A percentile compares a stretch with the other conserved stretches of the same genome.
phyloP scores from a whole-genome alignment of 140 eudicot genomes.

The Flaveria floridana region DNA sequence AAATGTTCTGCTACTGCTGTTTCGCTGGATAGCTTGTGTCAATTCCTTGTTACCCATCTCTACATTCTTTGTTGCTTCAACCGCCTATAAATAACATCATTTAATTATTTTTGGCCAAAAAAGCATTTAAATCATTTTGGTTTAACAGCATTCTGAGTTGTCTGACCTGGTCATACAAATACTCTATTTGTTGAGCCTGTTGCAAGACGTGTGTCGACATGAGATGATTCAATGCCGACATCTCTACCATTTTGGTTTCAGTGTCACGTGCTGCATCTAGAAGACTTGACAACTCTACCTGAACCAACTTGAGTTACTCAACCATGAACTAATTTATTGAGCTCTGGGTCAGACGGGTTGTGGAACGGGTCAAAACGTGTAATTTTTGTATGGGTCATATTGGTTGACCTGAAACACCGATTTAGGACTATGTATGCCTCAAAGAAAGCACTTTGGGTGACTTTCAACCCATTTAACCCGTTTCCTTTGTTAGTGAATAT shows the following conservation, averaged over 20 bases:
- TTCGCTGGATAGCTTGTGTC: constrained; percentile 74
- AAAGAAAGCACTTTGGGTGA: neutral
- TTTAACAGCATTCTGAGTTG: constrained; percentile 1
- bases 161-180: constrained; percentile 87
- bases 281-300: constrained; percentile 74
- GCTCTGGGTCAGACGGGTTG: neutral
- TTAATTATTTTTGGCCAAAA: neutral
- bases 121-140: neutral
- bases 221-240: constrained; percentile 93
- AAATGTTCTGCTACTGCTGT: constrained; percentile 87
- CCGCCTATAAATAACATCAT: constrained; percentile 48
- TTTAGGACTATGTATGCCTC: neutral
- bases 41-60: constrained; percentile 91
- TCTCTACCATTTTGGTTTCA: constrained; percentile 88
- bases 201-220: constrained; percentile 93
- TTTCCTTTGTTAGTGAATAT: neutral
- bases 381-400: neutral
- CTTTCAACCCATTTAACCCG: neutral
- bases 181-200: constrained; percentile 89
- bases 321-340: constrained; percentile 12
- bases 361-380: neutral
- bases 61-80: constrained; percentile 86
- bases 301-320: constrained; percentile 19
- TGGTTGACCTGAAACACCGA: neutral
- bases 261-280: constrained; percentile 94